phyloP scores from a whole-genome alignment of 208 protist genomes.

The Strigomonas galati region DNA sequence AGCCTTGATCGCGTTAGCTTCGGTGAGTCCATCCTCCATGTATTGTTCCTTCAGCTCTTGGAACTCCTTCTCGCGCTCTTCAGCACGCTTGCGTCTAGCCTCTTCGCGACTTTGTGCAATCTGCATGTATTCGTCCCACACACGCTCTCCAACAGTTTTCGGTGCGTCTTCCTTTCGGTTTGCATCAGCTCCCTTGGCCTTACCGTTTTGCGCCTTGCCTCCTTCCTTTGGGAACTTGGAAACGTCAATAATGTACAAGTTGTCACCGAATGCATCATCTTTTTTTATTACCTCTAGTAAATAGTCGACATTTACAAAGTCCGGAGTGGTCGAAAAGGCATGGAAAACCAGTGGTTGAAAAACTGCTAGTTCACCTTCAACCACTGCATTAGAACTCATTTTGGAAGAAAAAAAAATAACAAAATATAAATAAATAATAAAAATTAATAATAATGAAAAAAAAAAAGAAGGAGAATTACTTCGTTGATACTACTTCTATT shows the following conservation, averaged over 20 bases:
- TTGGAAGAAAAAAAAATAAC: background rate
- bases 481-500: too few relatives aligned
- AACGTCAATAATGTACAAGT: conserved; percentile 32
- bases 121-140: conserved; percentile 42
- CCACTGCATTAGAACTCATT: conserved; percentile 1
- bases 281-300: conserved; percentile 30
- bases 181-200: conserved; percentile 3
- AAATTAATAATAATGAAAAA: too few relatives aligned
- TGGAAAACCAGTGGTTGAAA: conserved; percentile 48
- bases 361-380: conserved; percentile 13
- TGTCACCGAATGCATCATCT: conserved; percentile 4
- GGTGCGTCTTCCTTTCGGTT: conserved; percentile 9
- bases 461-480: too few relatives aligned
- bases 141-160: conserved; percentile 11
- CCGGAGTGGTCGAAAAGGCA: conserved; percentile 31
- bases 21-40: conserved; percentile 67
- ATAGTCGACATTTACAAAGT: conserved; percentile 25
- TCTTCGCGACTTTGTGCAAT: conserved; percentile 47
- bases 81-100: conserved; percentile 22
- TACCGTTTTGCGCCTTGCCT: background rate
- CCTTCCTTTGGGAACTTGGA: background rate
- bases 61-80: conserved; percentile 28
- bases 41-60: conserved; percentile 41
- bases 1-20: conserved; percentile 40
- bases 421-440: conserved; percentile 11